Evolutionary conservation across 2,329 filamentous ascomycete species (phyloP), one percentile per base, ranked within the genome.

Genomic region (Pseudogymnoascus sp.): DNA sequence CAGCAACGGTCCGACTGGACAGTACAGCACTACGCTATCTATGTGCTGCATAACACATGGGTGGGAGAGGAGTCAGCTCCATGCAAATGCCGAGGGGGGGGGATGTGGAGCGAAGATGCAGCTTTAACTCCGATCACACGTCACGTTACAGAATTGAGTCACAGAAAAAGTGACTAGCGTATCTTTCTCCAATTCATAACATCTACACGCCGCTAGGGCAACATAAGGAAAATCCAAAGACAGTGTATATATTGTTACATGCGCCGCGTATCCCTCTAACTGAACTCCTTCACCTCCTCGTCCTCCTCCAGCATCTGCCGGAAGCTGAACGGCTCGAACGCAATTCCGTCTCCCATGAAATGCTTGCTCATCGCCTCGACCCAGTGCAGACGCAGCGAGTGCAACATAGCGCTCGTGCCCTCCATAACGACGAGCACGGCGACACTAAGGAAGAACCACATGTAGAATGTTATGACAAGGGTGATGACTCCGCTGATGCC

Each of bases 321-420:
- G 77, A 97, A 97, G 68, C 90, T 95, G 75, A 97, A 96, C 4
- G 93, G 93, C 73, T 88, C 82, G 77, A 97, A 97, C 1, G 92
- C 83, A 77, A 92, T 86, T 63, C 93, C 93, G 65, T 90, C 90
- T 73, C 95, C 95, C 75, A 96, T 88, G 77, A 96, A 96, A 81
- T 96, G 93, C 81, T 96, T 96, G 79, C 91, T 96, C 86, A 97
- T 97, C 16, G 93, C 93, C 78, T 97, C 93, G 67, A 97, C 93
- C 93, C 93, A 97, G 71, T 96, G 93, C 73, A 97, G 80, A 81
- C 93, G 85, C 70, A 97, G 83, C 66, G 88, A 91, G 79, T 96
- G 92, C 79, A 96, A 82, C 93, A 97, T 97, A 71, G 93, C 93
- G 77, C 90, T 93, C 34, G 93, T 96, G 68, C 93, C 93, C 76